Evolutionary conservation across 176 grass and related monocot species (phyloP), one percentile per base, ranked within the genome.

Genomic region (Cenchrus fungigraminus): DNA sequence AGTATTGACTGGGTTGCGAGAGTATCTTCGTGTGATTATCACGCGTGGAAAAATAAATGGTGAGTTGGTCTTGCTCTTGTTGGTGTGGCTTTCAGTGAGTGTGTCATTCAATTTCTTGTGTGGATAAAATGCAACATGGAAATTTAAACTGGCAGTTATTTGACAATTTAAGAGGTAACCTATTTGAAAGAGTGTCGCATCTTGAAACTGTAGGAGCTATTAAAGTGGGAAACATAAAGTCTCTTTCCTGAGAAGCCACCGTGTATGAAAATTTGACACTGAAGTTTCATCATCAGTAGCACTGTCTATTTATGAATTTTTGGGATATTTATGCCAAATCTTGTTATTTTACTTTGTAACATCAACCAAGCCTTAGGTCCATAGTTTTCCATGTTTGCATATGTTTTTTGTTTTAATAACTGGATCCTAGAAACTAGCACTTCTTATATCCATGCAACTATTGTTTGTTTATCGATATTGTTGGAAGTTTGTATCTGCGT

Each of bases 21-120:
- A 94, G 14, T 87, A 83, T 88, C 87, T 94, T 28, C 82, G 82
- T 37, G 76, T 83, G 65, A 71, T 94, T 56, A 82, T 91, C 40
- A 87, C 67, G 1, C 83, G 83, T 34, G 92, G 87, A 83, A 78
- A 79, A 79, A 91, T 85, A 83, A 94, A 94, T 72, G 87, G 92
- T 91, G 77, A 87, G 76, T 77, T 4, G 40, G 57, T 63, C 29
- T 71, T 68, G 22, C 42, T 79, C 16, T 13, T 22, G 47, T 64
- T 64, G 19, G 9, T 80, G 46, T 52, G 16, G 20, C 31, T 12
- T 40, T 44, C n/a, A 51, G 43, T 42, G 61, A 75, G 68, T 68
- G 34, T 52, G 20, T 71, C 73, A 71, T 71, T 61, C 14, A 54
- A 31, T 71, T 78, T 88, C 64, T 43, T 25, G 12, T 32, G 25